These are phyloP conservation scores for Xylaria acuta DNA, from an alignment of 495 filamentous ascomycete genomes.

Conservation along the genomic window DNA sequence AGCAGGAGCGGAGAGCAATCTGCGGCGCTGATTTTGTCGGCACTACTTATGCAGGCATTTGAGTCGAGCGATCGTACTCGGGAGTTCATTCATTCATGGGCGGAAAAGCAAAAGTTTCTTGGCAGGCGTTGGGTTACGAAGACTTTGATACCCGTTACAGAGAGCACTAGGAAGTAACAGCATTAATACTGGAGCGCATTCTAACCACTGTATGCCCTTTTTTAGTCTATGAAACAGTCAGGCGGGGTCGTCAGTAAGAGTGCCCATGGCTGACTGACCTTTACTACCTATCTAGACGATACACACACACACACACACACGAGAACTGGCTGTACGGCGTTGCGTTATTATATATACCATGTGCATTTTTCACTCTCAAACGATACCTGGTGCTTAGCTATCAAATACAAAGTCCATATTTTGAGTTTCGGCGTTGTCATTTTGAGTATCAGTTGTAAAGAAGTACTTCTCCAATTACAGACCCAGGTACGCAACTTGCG, in stretches of 20 bases:
- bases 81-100: slow-evolving; percentile 7
- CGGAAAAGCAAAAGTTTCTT: neutral
- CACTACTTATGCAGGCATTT: slow-evolving; percentile 49
- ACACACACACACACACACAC: neutral
- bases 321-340: neutral
- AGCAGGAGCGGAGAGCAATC: slow-evolving; percentile 50
- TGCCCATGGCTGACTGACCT: neutral
- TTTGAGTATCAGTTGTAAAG: neutral
- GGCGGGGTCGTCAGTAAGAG: neutral
- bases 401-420: neutral
- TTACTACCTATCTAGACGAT: neutral
- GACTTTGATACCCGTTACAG: neutral
- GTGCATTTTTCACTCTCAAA: neutral
- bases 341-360: neutral
- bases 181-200: neutral
- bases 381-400: neutral
- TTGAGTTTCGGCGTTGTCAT: neutral
- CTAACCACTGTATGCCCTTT: neutral
- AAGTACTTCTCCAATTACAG: neutral
- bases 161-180: neutral
- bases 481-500: too few relatives aligned
- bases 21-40: slow-evolving; percentile 53
- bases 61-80: slow-evolving; percentile 8
- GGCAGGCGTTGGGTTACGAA: neutral
- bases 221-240: neutral